These are phyloP conservation scores for Hibiscus tridactylites DNA, from an alignment of 345 rosid species.

Conservation along the genomic window DNA sequence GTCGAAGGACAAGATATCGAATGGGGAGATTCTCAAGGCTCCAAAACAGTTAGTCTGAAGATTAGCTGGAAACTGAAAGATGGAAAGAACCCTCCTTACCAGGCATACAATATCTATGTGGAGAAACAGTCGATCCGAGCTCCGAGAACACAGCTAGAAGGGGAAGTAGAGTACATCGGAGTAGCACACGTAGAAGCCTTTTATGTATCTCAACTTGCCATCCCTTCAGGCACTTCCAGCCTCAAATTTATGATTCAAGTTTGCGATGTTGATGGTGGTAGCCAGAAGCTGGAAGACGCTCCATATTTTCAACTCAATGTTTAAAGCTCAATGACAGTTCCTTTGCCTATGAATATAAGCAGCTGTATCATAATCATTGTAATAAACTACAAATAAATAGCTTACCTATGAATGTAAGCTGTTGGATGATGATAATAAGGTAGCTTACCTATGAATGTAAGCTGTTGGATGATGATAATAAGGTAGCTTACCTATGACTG, in stretches of 20 bases:
- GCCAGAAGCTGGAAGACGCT: slow-evolving; percentile 38
- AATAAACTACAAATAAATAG: too few relatives aligned
- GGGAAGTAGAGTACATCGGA: slow-evolving; percentile 37
- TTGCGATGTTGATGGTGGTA: slow-evolving; percentile 29
- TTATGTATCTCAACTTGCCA: slow-evolving; percentile 40
- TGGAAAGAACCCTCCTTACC: slow-evolving; percentile 11
- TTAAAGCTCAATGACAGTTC: slow-evolving; percentile 16
- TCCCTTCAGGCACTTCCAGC: slow-evolving; percentile 30
- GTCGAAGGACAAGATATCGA: slow-evolving; percentile 33
- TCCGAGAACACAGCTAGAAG: slow-evolving; percentile 12
- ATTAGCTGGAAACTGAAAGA: slow-evolving; percentile 46
- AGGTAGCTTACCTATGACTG: too few relatives aligned
- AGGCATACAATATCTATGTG: slow-evolving; percentile 48
- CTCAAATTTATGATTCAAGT: slow-evolving; percentile 53
- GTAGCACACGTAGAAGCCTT: slow-evolving; percentile 41
- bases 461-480: too few relatives aligned
- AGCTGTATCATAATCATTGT: too few relatives aligned
- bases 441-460: too few relatives aligned
- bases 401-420: too few relatives aligned
- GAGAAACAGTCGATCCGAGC: slow-evolving; percentile 21
- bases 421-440: too few relatives aligned
- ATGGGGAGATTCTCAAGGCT: slow-evolving; percentile 30
- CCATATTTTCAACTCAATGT: slow-evolving; percentile 31
- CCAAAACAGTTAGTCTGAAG: slow-evolving; percentile 36
- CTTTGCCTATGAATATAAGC: neutral